phyloP scores from a whole-genome alignment of 2,329 filamentous ascomycete species.

The Apiospora marii region DNA sequence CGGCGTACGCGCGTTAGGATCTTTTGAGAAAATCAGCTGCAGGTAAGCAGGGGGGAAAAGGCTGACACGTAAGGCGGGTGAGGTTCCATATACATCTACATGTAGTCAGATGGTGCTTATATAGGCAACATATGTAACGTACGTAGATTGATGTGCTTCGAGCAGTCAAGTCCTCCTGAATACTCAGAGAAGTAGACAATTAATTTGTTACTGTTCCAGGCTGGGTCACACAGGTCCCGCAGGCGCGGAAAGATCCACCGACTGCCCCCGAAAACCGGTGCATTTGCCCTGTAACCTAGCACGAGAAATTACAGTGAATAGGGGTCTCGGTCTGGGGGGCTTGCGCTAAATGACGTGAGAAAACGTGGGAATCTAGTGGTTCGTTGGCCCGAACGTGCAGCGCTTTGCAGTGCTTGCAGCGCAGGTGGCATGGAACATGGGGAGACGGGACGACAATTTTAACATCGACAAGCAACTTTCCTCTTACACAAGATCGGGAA shows the following conservation, averaged over 20 bases:
- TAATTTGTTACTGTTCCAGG: not conserved
- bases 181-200: not conserved
- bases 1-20: not conserved
- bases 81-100: too few relatives aligned
- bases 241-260: not conserved
- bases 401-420: not conserved
- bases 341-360: constrained; percentile 1
- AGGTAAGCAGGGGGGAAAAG: not conserved
- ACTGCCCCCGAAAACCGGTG: not conserved
- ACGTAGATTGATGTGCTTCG: not conserved
- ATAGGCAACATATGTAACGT: not conserved
- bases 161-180: not conserved
- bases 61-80: not conserved
- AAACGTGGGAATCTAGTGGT: not conserved
- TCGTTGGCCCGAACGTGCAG: not conserved
- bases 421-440: not conserved
- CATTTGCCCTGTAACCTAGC: not conserved
- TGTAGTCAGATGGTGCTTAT: not conserved
- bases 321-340: not conserved
- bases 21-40: not conserved
- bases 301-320: not conserved
- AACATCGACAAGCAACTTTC: constrained; percentile 14
- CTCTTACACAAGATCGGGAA: not conserved
- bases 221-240: not conserved
- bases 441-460: constrained; percentile 5